phyloP scores from a whole-genome alignment of 2,329 filamentous ascomycete species.

The Beauveria bassiana region DNA sequence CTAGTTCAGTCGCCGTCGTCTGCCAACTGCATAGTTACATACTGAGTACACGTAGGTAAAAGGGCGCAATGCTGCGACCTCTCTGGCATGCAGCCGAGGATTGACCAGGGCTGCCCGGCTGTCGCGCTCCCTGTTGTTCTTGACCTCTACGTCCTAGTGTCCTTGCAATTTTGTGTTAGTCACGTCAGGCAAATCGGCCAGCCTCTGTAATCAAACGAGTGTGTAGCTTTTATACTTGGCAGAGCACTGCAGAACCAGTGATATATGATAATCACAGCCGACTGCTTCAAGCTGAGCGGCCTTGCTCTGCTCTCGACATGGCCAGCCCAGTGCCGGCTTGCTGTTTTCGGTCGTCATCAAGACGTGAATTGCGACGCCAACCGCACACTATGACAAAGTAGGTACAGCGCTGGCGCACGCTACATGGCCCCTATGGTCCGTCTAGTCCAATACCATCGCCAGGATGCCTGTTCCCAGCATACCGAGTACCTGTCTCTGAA shows the following conservation, averaged over 20 bases:
- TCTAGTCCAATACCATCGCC: constrained; percentile 1
- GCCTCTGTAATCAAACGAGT: neutral
- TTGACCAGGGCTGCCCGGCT: constrained; percentile 2
- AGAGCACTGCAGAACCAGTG: neutral
- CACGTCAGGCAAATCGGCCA: neutral
- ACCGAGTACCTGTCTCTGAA: neutral
- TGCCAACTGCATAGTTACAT: neutral
- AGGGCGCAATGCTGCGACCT: neutral
- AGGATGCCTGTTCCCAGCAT: neutral
- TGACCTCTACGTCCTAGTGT: neutral
- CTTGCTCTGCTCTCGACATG: neutral
- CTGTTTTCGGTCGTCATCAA: constrained; percentile 3
- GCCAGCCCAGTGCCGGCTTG: neutral
- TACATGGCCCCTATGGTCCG: neutral
- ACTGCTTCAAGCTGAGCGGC: neutral
- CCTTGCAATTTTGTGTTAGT: neutral
- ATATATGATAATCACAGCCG: neutral
- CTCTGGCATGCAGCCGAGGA: neutral
- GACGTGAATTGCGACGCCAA: constrained; percentile 1
- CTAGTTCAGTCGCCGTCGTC: constrained; percentile 1
- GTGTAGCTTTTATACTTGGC: neutral
- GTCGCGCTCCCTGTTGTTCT: neutral
- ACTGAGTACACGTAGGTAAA: neutral
- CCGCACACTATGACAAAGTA: constrained; percentile 6
- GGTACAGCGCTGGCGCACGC: constrained; percentile 1